These are phyloP conservation scores for Fragaria ananassa DNA, from an alignment of 306 rosid species.

Conservation along the genomic window DNA sequence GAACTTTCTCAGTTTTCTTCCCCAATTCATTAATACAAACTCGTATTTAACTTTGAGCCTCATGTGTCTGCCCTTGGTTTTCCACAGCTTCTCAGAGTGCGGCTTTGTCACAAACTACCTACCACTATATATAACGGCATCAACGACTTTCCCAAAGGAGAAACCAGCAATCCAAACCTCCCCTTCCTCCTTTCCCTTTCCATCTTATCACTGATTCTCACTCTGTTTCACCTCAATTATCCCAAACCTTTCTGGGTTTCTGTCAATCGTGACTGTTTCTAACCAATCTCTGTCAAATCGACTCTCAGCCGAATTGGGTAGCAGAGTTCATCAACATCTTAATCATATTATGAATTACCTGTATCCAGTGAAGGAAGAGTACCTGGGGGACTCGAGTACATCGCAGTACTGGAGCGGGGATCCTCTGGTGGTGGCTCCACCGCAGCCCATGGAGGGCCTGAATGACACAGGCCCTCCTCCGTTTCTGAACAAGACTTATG, in stretches of 20 bases:
- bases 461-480: constrained; percentile 89
- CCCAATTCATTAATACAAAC: neutral
- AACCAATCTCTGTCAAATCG: neutral
- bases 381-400: constrained; percentile 36
- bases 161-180: constrained; percentile 6
- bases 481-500: constrained; percentile 78
- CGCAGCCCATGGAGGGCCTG: constrained; percentile 81
- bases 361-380: constrained; percentile 58
- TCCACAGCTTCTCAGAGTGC: neutral
- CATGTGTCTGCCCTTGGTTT: too few species aligned
- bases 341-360: constrained; percentile 42
- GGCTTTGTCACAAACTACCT: neutral
- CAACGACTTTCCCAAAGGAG: constrained; percentile 40
- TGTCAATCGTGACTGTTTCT: neutral
- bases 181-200: neutral
- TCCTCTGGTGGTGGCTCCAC: constrained; percentile 29
- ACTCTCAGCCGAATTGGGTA: neutral
- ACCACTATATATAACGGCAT: constrained; percentile 28
- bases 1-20: constrained; percentile 33
- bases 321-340: neutral
- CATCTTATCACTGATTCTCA: neutral
- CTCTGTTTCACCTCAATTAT: neutral
- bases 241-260: neutral
- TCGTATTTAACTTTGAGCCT: constrained; percentile 9
- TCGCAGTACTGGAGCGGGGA: constrained; percentile 29